Base-by-base conservation (phyloP, 2,329 filamentous ascomycete species). In the Aspergillus pseudoterreus region DNA sequence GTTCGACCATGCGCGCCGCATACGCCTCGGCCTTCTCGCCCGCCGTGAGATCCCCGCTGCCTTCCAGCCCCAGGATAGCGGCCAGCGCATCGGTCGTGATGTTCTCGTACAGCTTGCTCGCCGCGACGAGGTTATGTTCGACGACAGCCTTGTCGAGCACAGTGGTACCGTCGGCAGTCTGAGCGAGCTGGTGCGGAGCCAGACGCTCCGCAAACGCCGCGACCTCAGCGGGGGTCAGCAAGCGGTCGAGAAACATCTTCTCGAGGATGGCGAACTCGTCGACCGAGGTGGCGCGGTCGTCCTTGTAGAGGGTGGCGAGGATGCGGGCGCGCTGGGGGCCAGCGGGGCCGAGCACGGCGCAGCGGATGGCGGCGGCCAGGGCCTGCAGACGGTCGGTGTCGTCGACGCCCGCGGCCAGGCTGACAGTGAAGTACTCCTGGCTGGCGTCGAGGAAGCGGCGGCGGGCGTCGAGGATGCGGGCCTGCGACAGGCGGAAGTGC, bases 231-330 rank as follows among this genome's bases (percentile, higher is more conserved):
- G 87, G 83, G 0, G 83, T 82, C 45, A 99, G 79, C 3, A 99
- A 78, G 5, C 92, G 84, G 71, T 97, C 90, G 45, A 97, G 80
- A 71, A 95, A 96, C 83, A 99, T 97, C 78, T 97, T 97, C 76
- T 97, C 94, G 12, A 99, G 77, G 49, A 99, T 96, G 45, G 84
- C 79, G 66, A 88, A 92, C 72, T 97, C 90, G 30, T 86, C 82
- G 2, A 94, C 82, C 45, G 85, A 82, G 3, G 79, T 77, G 0
- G 89, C 82, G 27, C 94, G 83, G 59, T 97, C 94, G 71, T 99
- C 94, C 71, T 95, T 96, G 81, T 96, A 96, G 12, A 99, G 77
- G 48, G 88, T 85, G 4, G 85, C 90, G 15, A 99, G 81, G 41
- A 86, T 85, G 43, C 89, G 84, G 56, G 87, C 90, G 49, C 94